A percentile compares a stretch with the other conserved stretches of the same genome.
Conservation (phyloP, 192 early-diverging fungal species). For the Backusella tuberculispora region DNA sequence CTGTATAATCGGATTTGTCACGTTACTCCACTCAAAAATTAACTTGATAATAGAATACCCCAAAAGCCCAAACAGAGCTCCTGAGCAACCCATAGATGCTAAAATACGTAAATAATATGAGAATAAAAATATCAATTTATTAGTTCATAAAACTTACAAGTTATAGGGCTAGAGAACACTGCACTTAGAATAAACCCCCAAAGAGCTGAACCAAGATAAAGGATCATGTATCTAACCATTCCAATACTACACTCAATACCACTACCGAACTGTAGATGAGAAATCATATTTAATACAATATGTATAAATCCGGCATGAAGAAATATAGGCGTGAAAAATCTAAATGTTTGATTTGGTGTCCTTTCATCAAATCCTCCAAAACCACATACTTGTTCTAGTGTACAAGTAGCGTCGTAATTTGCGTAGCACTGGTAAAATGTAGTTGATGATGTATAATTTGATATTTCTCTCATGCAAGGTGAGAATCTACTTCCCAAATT, state of each 20-base stretch:
- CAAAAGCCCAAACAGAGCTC: slow-evolving; percentile 70
- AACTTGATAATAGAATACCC: slow-evolving; percentile 79
- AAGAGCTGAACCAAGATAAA: slow-evolving; percentile 72
- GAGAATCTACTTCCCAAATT: slow-evolving; percentile 76
- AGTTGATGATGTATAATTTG: slow-evolving; percentile 26
- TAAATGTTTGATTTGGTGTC: slow-evolving; percentile 72
- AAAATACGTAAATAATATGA: neutral
- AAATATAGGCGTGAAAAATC: slow-evolving; percentile 82
- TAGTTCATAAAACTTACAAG: neutral
- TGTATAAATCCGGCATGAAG: slow-evolving; percentile 84
- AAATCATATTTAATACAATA: slow-evolving; percentile 70
- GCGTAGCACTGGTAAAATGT: slow-evolving; percentile 30
- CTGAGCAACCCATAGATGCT: slow-evolving; percentile 61
- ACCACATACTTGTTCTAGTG: slow-evolving; percentile 61
- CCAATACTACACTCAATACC: slow-evolving; percentile 80
- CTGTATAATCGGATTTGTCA: slow-evolving; percentile 68
- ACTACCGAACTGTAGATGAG: slow-evolving; percentile 73
- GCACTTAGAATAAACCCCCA: slow-evolving; percentile 80
- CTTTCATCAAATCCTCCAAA: slow-evolving; percentile 55
- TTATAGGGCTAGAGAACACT: slow-evolving; percentile 50
- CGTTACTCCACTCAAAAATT: slow-evolving; percentile 75
- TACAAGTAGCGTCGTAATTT: slow-evolving; percentile 45
- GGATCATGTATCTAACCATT: slow-evolving; percentile 60
- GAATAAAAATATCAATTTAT: neutral
- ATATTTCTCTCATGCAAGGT: slow-evolving; percentile 73